phyloP scores from a whole-genome alignment of 768 basidiomycete genomes.

The Gymnopilus dilepis region DNA sequence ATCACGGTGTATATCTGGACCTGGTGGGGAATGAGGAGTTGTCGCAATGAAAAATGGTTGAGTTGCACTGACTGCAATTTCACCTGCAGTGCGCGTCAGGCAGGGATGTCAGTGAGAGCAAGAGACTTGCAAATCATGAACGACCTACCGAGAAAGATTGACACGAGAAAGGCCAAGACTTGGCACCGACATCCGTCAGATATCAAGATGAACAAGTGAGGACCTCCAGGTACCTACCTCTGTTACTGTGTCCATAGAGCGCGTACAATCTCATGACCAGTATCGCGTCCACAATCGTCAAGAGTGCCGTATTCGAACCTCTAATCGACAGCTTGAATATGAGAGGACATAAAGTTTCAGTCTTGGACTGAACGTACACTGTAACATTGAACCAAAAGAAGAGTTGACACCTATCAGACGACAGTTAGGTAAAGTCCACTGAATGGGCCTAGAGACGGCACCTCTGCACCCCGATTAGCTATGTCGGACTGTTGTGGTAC shows the following conservation, averaged over 20 bases:
- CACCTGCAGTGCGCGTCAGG: not conserved
- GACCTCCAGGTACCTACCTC: not conserved
- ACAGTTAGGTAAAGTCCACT: not conserved
- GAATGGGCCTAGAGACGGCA: not conserved
- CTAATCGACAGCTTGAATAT: not conserved
- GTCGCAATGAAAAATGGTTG: not conserved
- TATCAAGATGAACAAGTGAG: not conserved
- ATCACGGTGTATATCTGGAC: conserved; percentile 5
- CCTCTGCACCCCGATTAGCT: not conserved
- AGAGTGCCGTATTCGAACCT: conserved; percentile 6
- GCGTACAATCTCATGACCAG: conserved; percentile 4
- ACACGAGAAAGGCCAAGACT: conserved; percentile 3
- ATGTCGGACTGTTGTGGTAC: too few relatives aligned
- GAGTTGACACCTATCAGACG: not conserved
- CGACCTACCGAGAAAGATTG: not conserved
- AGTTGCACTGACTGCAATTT: not conserved
- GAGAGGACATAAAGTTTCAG: not conserved
- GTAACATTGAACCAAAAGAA: conserved; percentile 4
- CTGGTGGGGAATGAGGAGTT: not conserved
- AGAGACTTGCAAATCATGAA: not conserved
- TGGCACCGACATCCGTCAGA: not conserved
- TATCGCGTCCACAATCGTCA: conserved; percentile 1
- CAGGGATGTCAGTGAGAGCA: not conserved
- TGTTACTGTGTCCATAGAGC: conserved; percentile 2
- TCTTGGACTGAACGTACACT: not conserved